Base-by-base conservation (phyloP, 257 asterid genomes). In the Salvia hispanica region DNA sequence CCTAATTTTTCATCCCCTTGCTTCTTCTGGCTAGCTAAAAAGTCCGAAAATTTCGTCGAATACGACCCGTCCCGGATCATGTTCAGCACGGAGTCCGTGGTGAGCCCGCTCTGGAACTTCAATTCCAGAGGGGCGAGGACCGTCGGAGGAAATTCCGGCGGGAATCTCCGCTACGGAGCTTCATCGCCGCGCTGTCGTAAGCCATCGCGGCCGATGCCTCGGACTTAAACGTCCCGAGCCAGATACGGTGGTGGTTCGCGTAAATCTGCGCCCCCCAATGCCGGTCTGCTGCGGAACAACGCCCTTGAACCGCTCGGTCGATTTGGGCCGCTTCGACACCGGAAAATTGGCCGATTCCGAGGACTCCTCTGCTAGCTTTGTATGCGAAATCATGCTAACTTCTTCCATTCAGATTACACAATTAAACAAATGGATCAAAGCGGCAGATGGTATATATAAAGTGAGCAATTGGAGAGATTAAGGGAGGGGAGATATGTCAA, bases 181-280 rank as follows among this genome's bases (percentile, higher is more conserved):
- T 87, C 44, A 84, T 85, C 55, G 96, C 82, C 0, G 96, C 96
- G 31, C 95, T 93, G 11, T 93, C 97, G 46, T 93, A 90, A 2
- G 99, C 99, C 89, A 74, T 84, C 2, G 99, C 99, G 0, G 97
- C 97, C 6, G 84, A 96, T 0, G 6, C 60, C 63, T 93, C 92
- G 0, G 97, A 85, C 31, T 88, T 83, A 65, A 92, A 92, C 0
- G 97, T 92, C 0, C 97, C 99, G 0, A 88, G 85, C 99, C 97
- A 90, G 42, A 90, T 71, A 0, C 96, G 71, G 4, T 80, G 84
- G 25, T 90, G 96, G 68, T 86, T 80, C 3, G 89, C 80, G 50
- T 90, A 90, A 9, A 93, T 88, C 21, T 90, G 96, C 0, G 97
- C 97, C 0, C 96, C 97, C 94, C 96, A 93, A 45, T 88, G 93